phyloP scores from a whole-genome alignment of 805 yeast species.

The Metschnikowia aberdeeniae region DNA sequence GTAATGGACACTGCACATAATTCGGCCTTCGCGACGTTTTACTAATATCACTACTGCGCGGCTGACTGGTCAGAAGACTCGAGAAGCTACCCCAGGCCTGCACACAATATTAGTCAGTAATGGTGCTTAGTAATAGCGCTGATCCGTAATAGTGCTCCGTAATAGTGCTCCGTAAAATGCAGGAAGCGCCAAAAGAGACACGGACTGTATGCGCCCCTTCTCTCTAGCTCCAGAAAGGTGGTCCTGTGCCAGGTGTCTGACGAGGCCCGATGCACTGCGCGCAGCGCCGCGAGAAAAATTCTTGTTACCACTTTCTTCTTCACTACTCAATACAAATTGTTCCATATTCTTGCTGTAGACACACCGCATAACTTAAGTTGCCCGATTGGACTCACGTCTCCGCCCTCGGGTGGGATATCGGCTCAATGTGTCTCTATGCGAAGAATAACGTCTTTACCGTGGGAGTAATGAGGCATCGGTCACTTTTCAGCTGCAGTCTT shows the following conservation, averaged over 20 bases:
- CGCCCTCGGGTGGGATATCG: constrained; percentile 32
- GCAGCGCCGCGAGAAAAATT: neutral
- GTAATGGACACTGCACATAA: too few species aligned
- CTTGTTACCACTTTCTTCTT: neutral
- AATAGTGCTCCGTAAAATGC: too few species aligned
- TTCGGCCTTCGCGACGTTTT: neutral
- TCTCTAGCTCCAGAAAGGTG: too few species aligned
- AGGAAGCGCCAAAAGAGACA: too few species aligned
- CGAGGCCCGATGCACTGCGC: neutral
- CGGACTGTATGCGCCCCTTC: too few species aligned
- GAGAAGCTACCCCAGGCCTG: constrained; percentile 1
- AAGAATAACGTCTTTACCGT: constrained; percentile 19
- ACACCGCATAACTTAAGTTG: constrained; percentile 45
- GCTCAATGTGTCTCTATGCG: constrained; percentile 49
- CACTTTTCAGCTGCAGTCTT: too few species aligned
- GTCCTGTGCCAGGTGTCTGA: too few species aligned
- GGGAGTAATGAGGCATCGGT: constrained; percentile 2
- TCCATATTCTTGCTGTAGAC: neutral
- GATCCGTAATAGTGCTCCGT: too few species aligned
- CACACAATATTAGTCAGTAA: too few species aligned
- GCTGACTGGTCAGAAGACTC: constrained; percentile 1
- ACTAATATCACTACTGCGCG: constrained; percentile 1
- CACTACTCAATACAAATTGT: constrained; percentile 2
- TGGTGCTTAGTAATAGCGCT: too few species aligned
- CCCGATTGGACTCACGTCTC: constrained; percentile 31